A percentile compares a stretch with the other conserved stretches of the same genome.
Evolutionary conservation across 768 basidiomycete species (phyloP).

Genomic region (Infundibulicybe gibba): DNA sequence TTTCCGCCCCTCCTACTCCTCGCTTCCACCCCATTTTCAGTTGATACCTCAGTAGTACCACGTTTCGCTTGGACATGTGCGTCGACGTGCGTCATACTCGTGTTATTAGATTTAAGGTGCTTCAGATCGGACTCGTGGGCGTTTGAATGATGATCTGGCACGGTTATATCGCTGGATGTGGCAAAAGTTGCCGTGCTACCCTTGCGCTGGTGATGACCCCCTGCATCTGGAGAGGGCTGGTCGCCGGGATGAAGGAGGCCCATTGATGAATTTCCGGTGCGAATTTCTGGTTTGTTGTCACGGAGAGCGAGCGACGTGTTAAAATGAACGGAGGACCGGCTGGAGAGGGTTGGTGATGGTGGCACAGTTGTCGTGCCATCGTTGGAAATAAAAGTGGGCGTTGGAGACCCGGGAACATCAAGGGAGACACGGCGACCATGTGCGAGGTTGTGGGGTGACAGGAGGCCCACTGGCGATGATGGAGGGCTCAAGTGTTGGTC

Average conservation of each 20-base stretch:
- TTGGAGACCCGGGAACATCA: slow-evolving; percentile 19
- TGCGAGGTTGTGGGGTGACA: background rate
- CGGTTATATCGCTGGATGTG: slow-evolving; percentile 42
- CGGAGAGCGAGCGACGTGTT: slow-evolving; percentile 52
- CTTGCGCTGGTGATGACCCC: slow-evolving; percentile 45
- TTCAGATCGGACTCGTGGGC: slow-evolving; percentile 20
- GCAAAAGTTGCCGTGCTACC: slow-evolving; percentile 50
- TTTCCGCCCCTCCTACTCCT: slow-evolving; percentile 21
- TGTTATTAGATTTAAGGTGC: slow-evolving; percentile 35
- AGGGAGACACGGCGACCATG: slow-evolving; percentile 14
- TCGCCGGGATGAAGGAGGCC: slow-evolving; percentile 40
- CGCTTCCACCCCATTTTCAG: slow-evolving; percentile 12
- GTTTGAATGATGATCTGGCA: slow-evolving; percentile 37
- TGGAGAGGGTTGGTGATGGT: slow-evolving; percentile 77
- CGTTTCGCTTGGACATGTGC: slow-evolving; percentile 11
- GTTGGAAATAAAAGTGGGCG: slow-evolving; percentile 26
- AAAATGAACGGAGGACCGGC: slow-evolving; percentile 59
- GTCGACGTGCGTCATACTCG: slow-evolving; percentile 30
- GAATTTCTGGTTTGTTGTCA: slow-evolving; percentile 63
- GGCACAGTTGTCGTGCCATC: slow-evolving; percentile 43
- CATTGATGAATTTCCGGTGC: slow-evolving; percentile 48
- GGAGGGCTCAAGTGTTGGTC: background rate
- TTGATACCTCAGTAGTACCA: slow-evolving; percentile 5
- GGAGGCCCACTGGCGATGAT: background rate
- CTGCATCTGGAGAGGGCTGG: slow-evolving; percentile 9